A percentile compares a stretch with the other conserved stretches of the same genome.
phyloP scores from a whole-genome alignment of 768 basidiomycete genomes.

The Psilocybe sp. region DNA sequence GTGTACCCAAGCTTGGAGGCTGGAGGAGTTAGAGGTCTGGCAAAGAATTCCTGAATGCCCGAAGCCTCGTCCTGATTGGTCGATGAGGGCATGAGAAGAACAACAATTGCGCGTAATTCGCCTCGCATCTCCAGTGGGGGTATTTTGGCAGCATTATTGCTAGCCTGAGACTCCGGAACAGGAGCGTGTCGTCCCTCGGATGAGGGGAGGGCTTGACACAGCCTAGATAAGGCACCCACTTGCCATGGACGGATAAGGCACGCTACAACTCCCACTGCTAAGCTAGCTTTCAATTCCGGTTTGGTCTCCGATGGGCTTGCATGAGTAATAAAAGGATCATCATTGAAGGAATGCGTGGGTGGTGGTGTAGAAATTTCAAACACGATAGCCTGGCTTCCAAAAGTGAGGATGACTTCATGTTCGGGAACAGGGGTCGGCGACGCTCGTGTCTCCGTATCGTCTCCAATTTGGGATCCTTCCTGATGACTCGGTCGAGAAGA shows the following conservation, averaged over 20 bases:
- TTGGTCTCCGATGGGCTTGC: constrained; percentile 6
- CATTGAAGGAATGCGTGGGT: constrained; percentile 15
- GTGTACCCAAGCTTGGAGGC: constrained; percentile 45
- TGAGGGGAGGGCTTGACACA: constrained; percentile 29
- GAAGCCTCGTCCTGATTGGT: constrained; percentile 3
- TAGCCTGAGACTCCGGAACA: neutral
- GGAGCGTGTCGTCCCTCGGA: neutral
- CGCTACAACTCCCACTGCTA: constrained; percentile 50
- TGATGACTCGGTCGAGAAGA: neutral
- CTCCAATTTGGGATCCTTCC: too few species aligned
- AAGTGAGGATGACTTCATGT: constrained; percentile 50
- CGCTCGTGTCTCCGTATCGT: neutral
- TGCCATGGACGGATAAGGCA: constrained; percentile 58
- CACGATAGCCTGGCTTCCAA: constrained; percentile 61
- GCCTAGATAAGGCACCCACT: constrained; percentile 44
- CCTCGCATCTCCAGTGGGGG: constrained; percentile 14
- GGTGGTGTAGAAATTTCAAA: constrained; percentile 52
- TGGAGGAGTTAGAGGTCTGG: constrained; percentile 59
- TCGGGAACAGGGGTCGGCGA: neutral
- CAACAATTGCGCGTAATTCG: constrained; percentile 38
- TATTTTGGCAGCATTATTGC: neutral
- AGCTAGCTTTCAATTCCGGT: constrained; percentile 30
- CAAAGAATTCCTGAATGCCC: constrained; percentile 40
- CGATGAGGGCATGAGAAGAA: constrained; percentile 44
- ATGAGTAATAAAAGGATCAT: constrained; percentile 12